Conservation (phyloP, 2,329 filamentous ascomycete genomes). For the Arachnomyces sp. region DNA sequence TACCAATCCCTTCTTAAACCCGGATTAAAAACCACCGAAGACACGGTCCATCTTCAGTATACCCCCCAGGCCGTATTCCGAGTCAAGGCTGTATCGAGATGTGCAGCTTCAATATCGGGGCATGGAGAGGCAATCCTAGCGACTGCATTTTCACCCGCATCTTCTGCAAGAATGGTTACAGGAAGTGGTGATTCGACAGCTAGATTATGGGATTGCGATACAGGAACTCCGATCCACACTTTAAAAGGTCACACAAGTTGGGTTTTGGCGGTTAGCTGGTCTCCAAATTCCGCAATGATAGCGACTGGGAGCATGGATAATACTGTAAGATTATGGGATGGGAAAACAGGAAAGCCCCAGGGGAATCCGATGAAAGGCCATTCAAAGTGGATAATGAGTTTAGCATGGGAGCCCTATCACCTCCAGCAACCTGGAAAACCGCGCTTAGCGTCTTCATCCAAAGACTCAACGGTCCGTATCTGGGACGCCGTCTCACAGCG, state of each 20-base stretch:
- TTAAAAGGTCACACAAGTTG: constrained; percentile 81
- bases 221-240: constrained; percentile 78
- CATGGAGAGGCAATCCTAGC: constrained; percentile 87
- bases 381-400: constrained; percentile 76
- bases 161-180: constrained; percentile 70
- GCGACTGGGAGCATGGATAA: constrained; percentile 93
- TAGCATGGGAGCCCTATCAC: constrained; percentile 93
- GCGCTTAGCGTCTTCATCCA: constrained; percentile 76
- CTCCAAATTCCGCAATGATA: constrained; percentile 70
- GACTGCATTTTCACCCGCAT: constrained; percentile 74
- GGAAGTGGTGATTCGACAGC: constrained; percentile 89
- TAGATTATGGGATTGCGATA: constrained; percentile 88
- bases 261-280: constrained; percentile 83
- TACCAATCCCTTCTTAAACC: constrained; percentile 47
- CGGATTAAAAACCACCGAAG: constrained; percentile 51
- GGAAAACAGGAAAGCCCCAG: constrained; percentile 66
- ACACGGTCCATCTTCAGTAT: constrained; percentile 55
- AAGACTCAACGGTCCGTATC: constrained; percentile 79
- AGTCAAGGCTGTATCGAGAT: constrained; percentile 84
- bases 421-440: constrained; percentile 65
- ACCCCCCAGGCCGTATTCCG: constrained; percentile 87
- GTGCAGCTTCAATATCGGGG: constrained; percentile 79
- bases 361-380: constrained; percentile 75
- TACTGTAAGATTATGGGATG: constrained; percentile 82
- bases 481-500: constrained; percentile 75